Evolutionary conservation across 805 yeast genomes (phyloP), one percentile per base, ranked within the genome.

Genomic region (Suhomyces pyralidae): DNA sequence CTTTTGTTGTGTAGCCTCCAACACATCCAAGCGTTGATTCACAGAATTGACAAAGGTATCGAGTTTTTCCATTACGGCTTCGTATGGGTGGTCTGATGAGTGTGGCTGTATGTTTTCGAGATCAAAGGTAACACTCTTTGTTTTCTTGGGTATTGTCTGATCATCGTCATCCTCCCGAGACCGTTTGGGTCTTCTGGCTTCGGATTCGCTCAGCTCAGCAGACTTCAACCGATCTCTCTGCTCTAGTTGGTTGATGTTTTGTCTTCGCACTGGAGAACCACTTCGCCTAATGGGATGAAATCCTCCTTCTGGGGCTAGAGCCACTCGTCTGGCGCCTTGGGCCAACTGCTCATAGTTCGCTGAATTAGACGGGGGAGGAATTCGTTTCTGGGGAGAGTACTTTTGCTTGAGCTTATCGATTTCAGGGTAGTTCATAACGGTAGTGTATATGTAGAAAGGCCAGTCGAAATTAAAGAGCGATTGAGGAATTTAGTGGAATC

Each of bases 261-360:
- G 30, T 34, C 56, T 38, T 22, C 56, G 15, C 8, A 45, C 51
- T 2, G 56, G 56, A 4, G 56, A 53, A 7, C 56, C 56, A 20
- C 56, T 53, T 43, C 51, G 38, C 15, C 49, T 46, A 22, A 53
- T 42, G 6, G 53, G 53, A 6, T 50, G 46, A 40, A 52, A 46
- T 3, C 54, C 54, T 24, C 50, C 51, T 46, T 28, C 44, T 14
- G 17, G 36, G 14, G 9, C 8, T 17, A 22, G 22, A 19, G 44
- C 25, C 25, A 40, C 44, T 14, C 25, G 44, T 10, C 8, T 40
- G 44, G 44, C 22, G 22, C 44, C 7, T 40, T 17, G 14, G 15
- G 36, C 9, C 8, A 32, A n/a, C 20, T 45, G 38, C 24, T 25
- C 26, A 26, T 14, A 26, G 24, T 45, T 15, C 4, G 22, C 47